Conservation (phyloP, 31 red algal species). For the Porphyra umbilicalis region DNA sequence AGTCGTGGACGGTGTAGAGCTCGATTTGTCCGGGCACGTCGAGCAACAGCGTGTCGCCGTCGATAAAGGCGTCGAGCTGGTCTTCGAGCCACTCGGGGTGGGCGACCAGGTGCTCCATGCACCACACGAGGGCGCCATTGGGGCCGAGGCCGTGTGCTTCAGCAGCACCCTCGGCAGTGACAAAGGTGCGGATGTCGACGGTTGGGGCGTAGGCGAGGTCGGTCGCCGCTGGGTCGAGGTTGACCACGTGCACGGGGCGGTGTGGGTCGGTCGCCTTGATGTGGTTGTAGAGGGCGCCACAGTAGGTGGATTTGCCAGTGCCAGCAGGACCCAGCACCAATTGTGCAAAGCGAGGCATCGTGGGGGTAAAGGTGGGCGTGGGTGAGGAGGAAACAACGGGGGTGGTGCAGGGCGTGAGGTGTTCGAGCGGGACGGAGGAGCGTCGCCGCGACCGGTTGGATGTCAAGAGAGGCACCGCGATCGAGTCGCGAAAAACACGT, state of each 20-base stretch:
- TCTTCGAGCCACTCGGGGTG: conserved; percentile 84
- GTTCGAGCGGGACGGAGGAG: no score
- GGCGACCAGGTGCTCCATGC: conserved; percentile 91
- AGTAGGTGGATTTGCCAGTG: conserved; percentile 90
- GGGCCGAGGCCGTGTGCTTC: conserved; percentile 72
- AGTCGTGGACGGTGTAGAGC: conserved; percentile 80
- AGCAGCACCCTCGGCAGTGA: conserved; percentile 77
- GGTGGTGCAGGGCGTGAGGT: no score
- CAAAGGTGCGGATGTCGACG: conserved; percentile 76
- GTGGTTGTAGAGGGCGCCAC: conserved; percentile 65
- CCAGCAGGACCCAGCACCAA: conserved; percentile 89
- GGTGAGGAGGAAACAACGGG: no score
- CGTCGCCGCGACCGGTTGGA: no score
- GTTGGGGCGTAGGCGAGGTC: conserved; percentile 55
- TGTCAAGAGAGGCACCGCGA: no score
- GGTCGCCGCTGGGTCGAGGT: conserved; percentile 90
- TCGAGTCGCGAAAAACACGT: no score
- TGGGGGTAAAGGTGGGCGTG: neutral
- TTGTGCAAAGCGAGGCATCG: conserved; percentile 71
- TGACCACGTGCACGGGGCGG: conserved; percentile 74
- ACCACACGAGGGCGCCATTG: conserved; percentile 88
- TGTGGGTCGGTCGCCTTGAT: conserved; percentile 29
- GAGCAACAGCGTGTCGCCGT: conserved; percentile 84
- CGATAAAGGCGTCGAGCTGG: conserved; percentile 48
- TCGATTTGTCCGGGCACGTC: conserved; percentile 95